Evolutionary conservation across 441 rosid genomes (phyloP).

Genomic region (Pelargonium fulgidum): DNA sequence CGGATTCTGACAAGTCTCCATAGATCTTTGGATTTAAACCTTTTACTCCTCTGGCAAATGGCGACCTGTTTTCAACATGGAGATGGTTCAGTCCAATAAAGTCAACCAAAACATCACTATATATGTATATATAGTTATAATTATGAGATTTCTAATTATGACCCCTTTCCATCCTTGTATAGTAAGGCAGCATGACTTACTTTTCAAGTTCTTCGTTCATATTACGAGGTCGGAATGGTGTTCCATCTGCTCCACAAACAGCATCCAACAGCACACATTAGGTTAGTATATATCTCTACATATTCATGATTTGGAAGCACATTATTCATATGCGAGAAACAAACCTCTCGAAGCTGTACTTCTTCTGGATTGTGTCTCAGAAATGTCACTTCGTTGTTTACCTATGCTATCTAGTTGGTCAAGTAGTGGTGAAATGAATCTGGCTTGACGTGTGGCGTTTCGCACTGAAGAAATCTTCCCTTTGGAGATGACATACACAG

Average conservation of each 20-base stretch:
- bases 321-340: constrained; percentile 5
- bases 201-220: constrained; percentile 46
- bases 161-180: too few species aligned
- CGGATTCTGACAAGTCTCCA: constrained; percentile 49
- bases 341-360: constrained; percentile 49
- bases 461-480: constrained; percentile 61
- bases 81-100: constrained; percentile 8
- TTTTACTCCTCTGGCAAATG: constrained; percentile 31
- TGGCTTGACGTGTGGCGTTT: constrained; percentile 57
- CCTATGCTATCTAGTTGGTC: constrained; percentile 40
- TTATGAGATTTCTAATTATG: neutral
- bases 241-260: constrained; percentile 36
- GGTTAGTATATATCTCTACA: neutral
- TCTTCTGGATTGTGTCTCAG: constrained; percentile 30
- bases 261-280: neutral
- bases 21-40: constrained; percentile 29
- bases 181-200: constrained; percentile 32
- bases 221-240: constrained; percentile 33
- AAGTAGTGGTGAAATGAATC: constrained; percentile 53
- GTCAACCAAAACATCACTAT: neutral
- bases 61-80: constrained; percentile 41
- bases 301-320: too few species aligned
- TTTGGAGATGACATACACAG: constrained; percentile 63
- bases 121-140: neutral
- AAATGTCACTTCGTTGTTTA: constrained; percentile 18